Evolutionary conservation across 768 basidiomycete genomes (phyloP), one percentile per base, ranked within the genome.

Genomic region (Amanita rubescens): DNA sequence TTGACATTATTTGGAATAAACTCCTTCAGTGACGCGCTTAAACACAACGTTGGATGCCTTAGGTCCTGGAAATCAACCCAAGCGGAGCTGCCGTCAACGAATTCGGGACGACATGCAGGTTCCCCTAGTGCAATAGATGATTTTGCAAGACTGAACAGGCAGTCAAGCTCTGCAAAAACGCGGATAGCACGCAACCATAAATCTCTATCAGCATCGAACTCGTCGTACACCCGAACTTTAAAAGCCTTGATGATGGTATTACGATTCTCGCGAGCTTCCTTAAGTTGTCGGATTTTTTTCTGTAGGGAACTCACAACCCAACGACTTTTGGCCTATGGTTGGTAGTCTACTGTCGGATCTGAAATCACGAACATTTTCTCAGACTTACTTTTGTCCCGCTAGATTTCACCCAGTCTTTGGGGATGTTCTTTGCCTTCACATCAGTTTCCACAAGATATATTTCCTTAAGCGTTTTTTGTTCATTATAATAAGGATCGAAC

Each of bases 1-100:
- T 82, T 84, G 32, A 99, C 81, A 65, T 95, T 78, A 63, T 99
- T 99, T 2, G 95, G 88, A 60, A 99, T 97, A 64, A 99, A 99
- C 57, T 79, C 81, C 58, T 81, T 75, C 57, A 81, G 61, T 32
- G 67, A 75, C 33, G 76, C 73, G 60, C 82, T 82, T 55, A 90
- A 63, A 66, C 82, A 83, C 58, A 94, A 69, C 9, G 89, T 88
- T 0, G 95, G 94, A 67, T 98, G 96, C 59, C 94, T 78, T 53
- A 99, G 73, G 58, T 90, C 84, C 63, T 88, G 75, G 66, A 99
- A 99, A 56, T 97, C 87, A 35, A 97, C 63, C 59, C 84, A 85
- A 1, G 94, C 91, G 10, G 78, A 71, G 55, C 90, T 84, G 12
- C 76, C 84, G 54, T 92, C 88, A 15, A 94, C 78, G 54, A 99